Conservation (phyloP, 345 rosid genomes). For the Triadica sebifera region DNA sequence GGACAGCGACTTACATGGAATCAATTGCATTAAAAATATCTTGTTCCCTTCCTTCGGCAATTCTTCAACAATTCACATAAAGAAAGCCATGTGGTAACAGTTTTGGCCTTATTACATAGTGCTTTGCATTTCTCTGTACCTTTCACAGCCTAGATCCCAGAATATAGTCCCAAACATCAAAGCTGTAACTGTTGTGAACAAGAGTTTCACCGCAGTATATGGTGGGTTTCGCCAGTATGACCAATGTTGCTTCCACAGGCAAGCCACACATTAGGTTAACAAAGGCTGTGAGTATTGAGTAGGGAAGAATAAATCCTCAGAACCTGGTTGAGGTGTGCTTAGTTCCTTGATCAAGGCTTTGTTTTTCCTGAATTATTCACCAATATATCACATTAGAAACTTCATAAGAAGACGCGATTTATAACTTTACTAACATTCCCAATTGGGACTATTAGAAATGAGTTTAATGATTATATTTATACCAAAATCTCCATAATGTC, state of each 20-base stretch:
- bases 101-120: background rate
- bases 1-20: constrained; percentile 61
- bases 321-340: constrained; percentile 55
- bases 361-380: constrained; percentile 33
- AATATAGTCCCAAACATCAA: constrained; percentile 66
- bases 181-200: constrained; percentile 54
- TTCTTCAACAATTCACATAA: background rate
- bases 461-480: too few relatives aligned
- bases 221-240: constrained; percentile 80
- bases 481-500: too few relatives aligned
- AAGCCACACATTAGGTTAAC: constrained; percentile 54
- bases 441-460: too few relatives aligned
- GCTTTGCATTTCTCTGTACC: constrained; percentile 17
- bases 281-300: constrained; percentile 55
- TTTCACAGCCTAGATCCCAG: constrained; percentile 70
- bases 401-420: background rate
- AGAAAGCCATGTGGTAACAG: background rate
- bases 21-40: constrained; percentile 63
- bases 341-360: constrained; percentile 55
- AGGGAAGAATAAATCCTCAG: constrained; percentile 53
- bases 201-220: constrained; percentile 62
- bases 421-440: too few relatives aligned
- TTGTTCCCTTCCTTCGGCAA: constrained; percentile 41
- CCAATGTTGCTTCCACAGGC: constrained; percentile 69
- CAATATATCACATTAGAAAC: background rate